Conservation (phyloP, 768 basidiomycete genomes). For the Collybia sordida region DNA sequence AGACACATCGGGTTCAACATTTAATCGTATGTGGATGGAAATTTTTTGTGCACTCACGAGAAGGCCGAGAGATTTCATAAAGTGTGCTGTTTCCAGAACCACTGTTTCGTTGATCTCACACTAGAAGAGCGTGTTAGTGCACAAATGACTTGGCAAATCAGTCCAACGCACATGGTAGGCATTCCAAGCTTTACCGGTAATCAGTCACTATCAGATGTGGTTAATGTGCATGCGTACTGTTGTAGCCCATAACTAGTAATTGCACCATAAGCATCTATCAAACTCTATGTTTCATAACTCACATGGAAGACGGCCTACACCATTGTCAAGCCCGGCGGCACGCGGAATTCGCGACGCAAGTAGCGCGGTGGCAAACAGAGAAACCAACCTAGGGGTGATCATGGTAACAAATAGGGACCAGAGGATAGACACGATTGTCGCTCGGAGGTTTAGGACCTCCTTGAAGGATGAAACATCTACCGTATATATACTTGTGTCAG, state of each 20-base stretch:
- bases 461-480: not conserved
- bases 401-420: conserved; percentile 1
- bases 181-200: conserved; percentile 55
- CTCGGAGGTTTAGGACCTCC: conserved; percentile 4
- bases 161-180: conserved; percentile 53
- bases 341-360: not conserved
- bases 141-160: not conserved
- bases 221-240: conserved; percentile 42
- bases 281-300: conserved; percentile 9
- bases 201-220: not conserved
- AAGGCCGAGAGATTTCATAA: conserved; percentile 61
- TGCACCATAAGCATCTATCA: not conserved
- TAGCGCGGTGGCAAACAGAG: not conserved
- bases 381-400: not conserved
- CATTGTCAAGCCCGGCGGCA: conserved; percentile 23
- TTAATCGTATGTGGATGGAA: not conserved
- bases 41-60: conserved; percentile 26
- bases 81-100: conserved; percentile 46
- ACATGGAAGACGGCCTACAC: conserved; percentile 38
- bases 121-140: conserved; percentile 28
- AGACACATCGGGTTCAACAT: too few relatives aligned
- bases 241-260: conserved; percentile 58
- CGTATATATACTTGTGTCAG: not conserved
- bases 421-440: conserved; percentile 1
- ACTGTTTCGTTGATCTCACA: conserved; percentile 59